These are phyloP conservation scores for Ganoderma multipileum DNA, from an alignment of 1,284 basidiomycete genomes.

Conservation along the genomic window DNA sequence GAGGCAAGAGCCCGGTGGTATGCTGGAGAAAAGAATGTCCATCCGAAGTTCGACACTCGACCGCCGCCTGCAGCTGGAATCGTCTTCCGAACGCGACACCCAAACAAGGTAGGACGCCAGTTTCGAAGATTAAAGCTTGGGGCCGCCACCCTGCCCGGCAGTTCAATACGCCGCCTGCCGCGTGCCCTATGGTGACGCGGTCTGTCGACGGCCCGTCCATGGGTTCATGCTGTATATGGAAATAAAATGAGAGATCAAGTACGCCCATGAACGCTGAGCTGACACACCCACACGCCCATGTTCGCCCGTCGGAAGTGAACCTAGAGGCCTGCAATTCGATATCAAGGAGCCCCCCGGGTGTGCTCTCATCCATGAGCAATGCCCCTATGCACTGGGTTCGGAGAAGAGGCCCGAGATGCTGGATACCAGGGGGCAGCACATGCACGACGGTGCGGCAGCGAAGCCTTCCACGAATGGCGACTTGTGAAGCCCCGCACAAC, in stretches of 20 bases:
- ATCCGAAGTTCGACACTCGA: not conserved
- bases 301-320: no score
- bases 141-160: not conserved
- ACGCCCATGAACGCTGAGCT: conserved; percentile 21
- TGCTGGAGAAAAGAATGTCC: no score
- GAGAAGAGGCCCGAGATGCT: not conserved
- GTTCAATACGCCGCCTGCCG: no score
- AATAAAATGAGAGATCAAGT: conserved; percentile 26
- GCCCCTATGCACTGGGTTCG: no score
- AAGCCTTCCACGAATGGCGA: not conserved
- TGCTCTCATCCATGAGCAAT: not conserved
- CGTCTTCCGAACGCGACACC: not conserved
- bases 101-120: not conserved
- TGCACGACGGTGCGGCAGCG: not conserved
- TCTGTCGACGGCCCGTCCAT: no score
- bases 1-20: no score
- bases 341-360: no score
- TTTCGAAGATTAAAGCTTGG: not conserved
- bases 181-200: no score
- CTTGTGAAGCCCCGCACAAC: not conserved
- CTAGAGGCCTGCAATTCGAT: no score
- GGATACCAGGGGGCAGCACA: no score
- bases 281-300: not conserved
- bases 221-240: not conserved
- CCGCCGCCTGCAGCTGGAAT: not conserved